Evolutionary conservation across 495 filamentous ascomycete species (phyloP).

Genomic region (Xanthoparmelia taractica): DNA sequence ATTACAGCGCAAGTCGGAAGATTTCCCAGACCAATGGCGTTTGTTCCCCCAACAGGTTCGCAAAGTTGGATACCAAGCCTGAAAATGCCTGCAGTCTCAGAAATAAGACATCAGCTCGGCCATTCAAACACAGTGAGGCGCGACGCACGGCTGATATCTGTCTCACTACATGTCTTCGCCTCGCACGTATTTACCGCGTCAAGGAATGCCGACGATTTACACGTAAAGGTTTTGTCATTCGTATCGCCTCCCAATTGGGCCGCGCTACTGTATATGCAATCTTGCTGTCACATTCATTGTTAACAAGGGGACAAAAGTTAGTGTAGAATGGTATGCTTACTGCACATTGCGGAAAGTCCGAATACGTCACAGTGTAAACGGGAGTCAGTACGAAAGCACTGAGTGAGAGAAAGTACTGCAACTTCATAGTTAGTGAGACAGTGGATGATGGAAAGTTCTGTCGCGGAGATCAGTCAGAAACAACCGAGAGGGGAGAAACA

Average conservation of each 20-base stretch:
- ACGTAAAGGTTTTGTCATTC: not conserved
- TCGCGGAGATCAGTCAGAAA: no score
- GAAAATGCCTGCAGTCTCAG: not conserved
- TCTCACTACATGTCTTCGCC: not conserved
- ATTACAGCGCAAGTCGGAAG: not conserved
- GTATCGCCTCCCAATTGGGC: not conserved
- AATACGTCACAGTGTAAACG: not conserved
- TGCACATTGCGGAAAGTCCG: not conserved
- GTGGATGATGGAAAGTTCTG: no score
- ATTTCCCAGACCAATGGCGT: not conserved
- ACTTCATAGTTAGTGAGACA: not conserved
- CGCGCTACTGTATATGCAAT: not conserved
- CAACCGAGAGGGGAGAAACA: no score
- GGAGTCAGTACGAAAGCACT: not conserved
- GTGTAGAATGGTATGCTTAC: not conserved
- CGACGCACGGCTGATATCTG: not conserved
- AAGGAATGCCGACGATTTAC: not conserved
- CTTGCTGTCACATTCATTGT: not conserved
- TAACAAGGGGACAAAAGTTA: not conserved
- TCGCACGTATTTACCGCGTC: not conserved
- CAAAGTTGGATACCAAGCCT: not conserved
- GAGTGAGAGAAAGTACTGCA: not conserved
- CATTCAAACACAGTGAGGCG: no score
- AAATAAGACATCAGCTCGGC: no score
- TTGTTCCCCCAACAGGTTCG: slow-evolving; percentile 1